These are phyloP conservation scores for Tylopilus cervinicoccineus DNA, from an alignment of 768 basidiomycete genomes.

Conservation along the genomic window DNA sequence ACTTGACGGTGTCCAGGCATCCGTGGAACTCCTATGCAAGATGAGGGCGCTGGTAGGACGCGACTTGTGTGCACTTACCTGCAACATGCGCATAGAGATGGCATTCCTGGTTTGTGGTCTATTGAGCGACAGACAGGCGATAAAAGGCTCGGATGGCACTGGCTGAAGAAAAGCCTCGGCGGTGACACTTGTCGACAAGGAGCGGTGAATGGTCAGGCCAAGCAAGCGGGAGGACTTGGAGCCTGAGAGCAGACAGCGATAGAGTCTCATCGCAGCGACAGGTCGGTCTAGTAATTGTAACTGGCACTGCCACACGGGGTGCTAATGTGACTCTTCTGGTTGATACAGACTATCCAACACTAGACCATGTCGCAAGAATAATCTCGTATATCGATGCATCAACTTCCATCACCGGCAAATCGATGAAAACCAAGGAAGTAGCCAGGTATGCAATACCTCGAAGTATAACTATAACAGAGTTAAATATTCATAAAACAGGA, in stretches of 20 bases:
- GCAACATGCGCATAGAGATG: slow-evolving; percentile 68
- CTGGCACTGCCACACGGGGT: no score
- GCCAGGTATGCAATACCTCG: slow-evolving; percentile 1
- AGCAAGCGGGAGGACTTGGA: background rate
- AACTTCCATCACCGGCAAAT: slow-evolving; percentile 6
- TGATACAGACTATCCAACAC: slow-evolving; percentile 4
- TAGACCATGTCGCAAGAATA: slow-evolving; percentile 1
- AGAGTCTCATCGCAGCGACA: background rate
- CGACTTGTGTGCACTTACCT: slow-evolving; percentile 38
- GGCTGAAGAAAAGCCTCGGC: slow-evolving; percentile 47
- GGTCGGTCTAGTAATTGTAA: no score
- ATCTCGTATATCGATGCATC: slow-evolving; percentile 2
- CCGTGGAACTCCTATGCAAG: slow-evolving; percentile 61
- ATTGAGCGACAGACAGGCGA: slow-evolving; percentile 74
- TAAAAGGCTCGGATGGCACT: slow-evolving; percentile 52
- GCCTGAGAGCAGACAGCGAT: background rate
- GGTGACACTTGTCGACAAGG: slow-evolving; percentile 18
- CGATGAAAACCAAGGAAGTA: slow-evolving; percentile 1
- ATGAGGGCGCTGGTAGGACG: slow-evolving; percentile 1
- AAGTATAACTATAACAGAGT: background rate
- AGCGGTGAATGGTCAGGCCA: slow-evolving; percentile 6
- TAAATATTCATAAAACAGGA: slow-evolving; percentile 25
- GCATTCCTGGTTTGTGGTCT: slow-evolving; percentile 85
- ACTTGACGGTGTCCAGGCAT: slow-evolving; percentile 61
- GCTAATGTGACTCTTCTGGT: no score